A percentile compares a stretch with the other conserved stretches of the same genome.
Conservation (phyloP, 1,284 basidiomycete genomes). For the Rhizoctonia solani region DNA sequence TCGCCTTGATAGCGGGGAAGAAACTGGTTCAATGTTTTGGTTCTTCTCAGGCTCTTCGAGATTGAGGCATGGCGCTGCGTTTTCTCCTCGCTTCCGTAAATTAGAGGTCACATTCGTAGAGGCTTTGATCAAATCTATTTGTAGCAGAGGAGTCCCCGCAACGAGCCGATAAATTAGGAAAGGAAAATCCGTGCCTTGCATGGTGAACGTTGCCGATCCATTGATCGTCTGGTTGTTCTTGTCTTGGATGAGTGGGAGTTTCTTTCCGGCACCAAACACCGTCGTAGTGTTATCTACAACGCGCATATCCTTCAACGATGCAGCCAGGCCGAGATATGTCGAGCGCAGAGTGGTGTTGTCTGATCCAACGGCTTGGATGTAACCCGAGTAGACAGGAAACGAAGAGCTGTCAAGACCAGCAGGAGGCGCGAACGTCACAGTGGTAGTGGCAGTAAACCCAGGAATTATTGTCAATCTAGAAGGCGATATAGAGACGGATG, state of each 20-base stretch:
- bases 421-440: conserved; percentile 42
- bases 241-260: background rate
- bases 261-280: conserved; percentile 39
- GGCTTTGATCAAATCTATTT: conserved; percentile 46
- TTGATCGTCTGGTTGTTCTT: no score
- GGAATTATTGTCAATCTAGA: conserved; percentile 41
- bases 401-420: conserved; percentile 40
- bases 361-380: conserved; percentile 36
- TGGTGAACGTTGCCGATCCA: conserved; percentile 41
- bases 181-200: conserved; percentile 38
- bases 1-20: conserved; percentile 17
- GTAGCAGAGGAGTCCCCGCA: conserved; percentile 45
- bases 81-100: background rate
- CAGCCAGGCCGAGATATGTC: conserved; percentile 44
- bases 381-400: conserved; percentile 45
- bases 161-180: conserved; percentile 41
- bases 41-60: no score
- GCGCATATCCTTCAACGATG: conserved; percentile 44
- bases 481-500: conserved; percentile 40
- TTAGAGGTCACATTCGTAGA: conserved; percentile 36
- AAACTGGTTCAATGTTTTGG: background rate
- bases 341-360: conserved; percentile 35
- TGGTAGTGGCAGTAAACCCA: conserved; percentile 39
- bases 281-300: conserved; percentile 43
- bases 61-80: no score